Evolutionary conservation across 768 basidiomycete species (phyloP).

Genomic region (Tremella mesenterica): DNA sequence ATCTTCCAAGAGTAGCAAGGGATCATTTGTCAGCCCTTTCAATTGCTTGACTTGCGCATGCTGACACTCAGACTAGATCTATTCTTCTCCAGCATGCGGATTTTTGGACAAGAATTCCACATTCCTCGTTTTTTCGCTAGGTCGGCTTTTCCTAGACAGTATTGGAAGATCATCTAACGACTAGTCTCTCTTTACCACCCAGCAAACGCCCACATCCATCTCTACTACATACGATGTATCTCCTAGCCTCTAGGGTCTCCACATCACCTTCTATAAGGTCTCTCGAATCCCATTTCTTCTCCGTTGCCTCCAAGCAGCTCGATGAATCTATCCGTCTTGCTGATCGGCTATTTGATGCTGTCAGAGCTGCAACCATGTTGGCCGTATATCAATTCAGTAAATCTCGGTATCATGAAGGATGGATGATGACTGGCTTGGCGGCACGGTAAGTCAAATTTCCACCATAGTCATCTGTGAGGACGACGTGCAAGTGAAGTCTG

Average conservation of each 20-base stretch:
- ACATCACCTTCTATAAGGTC: constrained; percentile 20
- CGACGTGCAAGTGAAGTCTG: background rate
- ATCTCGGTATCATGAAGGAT: constrained; percentile 36
- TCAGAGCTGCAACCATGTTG: constrained; percentile 25
- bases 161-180: background rate
- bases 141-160: constrained; percentile 9
- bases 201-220: constrained; percentile 35
- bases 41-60: background rate
- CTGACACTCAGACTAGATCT: constrained; percentile 22
- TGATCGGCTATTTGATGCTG: constrained; percentile 30
- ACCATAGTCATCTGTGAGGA: background rate
- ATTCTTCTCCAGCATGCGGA: constrained; percentile 28
- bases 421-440: constrained; percentile 33
- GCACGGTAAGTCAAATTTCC: constrained; percentile 19
- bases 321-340: constrained; percentile 24
- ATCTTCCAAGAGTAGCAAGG: constrained; percentile 32
- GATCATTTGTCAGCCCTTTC: constrained; percentile 31
- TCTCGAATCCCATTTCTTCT: constrained; percentile 32
- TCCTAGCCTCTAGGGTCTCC: constrained; percentile 26
- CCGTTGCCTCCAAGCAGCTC: constrained; percentile 23
- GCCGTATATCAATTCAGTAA: constrained; percentile 31
- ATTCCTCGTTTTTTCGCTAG: constrained; percentile 34
- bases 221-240: constrained; percentile 36
- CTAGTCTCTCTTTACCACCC: constrained; percentile 27
- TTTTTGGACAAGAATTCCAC: constrained; percentile 31